Conservation (phyloP, 2,329 filamentous ascomycete genomes). For the Dothideomycetidae sp. region DNA sequence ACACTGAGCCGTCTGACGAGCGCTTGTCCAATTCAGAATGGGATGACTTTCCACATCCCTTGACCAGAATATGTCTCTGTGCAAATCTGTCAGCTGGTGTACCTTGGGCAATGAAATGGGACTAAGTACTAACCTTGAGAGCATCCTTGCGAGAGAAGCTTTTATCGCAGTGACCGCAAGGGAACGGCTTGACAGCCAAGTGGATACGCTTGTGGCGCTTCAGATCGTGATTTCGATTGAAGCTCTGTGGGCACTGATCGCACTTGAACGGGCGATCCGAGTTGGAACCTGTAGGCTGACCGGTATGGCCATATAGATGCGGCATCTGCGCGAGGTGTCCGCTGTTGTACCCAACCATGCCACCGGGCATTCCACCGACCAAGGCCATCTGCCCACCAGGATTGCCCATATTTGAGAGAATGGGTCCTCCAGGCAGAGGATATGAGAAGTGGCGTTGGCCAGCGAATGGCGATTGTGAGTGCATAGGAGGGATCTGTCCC, state of each 20-base stretch:
- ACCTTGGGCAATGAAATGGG: neutral
- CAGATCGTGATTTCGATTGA: conserved; percentile 90
- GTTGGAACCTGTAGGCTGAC: conserved; percentile 36
- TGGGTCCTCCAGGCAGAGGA: conserved; percentile 46
- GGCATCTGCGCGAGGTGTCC: conserved; percentile 53
- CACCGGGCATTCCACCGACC: conserved; percentile 44
- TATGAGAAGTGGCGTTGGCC: conserved; percentile 41
- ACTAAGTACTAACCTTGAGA: conserved; percentile 71
- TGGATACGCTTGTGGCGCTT: conserved; percentile 96
- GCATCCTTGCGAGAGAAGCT: conserved; percentile 95
- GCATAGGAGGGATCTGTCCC: conserved; percentile 30
- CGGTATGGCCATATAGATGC: conserved; percentile 40
- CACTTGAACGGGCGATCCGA: conserved; percentile 90
- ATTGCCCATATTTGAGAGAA: conserved; percentile 66
- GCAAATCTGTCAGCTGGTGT: conserved; percentile 10
- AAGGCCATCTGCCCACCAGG: conserved; percentile 59
- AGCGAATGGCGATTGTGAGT: conserved; percentile 31
- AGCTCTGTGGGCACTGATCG: conserved; percentile 80
- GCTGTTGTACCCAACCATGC: conserved; percentile 47
- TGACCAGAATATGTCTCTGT: conserved; percentile 53
- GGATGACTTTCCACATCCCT: conserved; percentile 46
- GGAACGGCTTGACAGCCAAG: conserved; percentile 87
- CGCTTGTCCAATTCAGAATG: conserved; percentile 22
- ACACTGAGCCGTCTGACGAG: conserved; percentile 21
- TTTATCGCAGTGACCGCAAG: conserved; percentile 83